These are phyloP conservation scores for Tricholoma saponaceum DNA, from an alignment of 768 basidiomycete genomes.

Conservation along the genomic window DNA sequence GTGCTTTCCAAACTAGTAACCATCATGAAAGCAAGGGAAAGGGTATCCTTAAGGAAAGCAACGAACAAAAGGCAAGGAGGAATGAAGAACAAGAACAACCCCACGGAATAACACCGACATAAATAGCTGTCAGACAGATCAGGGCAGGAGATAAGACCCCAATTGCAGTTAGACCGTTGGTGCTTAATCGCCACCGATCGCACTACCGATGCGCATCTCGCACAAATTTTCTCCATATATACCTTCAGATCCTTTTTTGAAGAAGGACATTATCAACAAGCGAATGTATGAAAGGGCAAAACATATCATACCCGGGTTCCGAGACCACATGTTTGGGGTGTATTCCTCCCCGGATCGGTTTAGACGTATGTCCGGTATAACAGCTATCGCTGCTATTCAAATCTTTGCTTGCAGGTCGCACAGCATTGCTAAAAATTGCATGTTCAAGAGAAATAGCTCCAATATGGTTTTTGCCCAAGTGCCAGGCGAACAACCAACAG, in stretches of 20 bases:
- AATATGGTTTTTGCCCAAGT: neutral
- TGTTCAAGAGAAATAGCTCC: neutral
- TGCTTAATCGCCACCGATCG: neutral
- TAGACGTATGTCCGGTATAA: neutral
- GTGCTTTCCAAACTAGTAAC: constrained; percentile 20
- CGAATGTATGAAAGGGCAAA: neutral
- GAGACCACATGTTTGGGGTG: neutral
- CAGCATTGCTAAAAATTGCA: neutral
- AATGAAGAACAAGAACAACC: constrained; percentile 3
- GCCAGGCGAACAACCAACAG: neutral
- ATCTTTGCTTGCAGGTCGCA: neutral
- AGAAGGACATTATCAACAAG: neutral
- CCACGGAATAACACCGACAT: constrained; percentile 2
- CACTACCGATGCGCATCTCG: neutral
- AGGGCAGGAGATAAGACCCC: neutral
- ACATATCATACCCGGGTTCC: neutral
- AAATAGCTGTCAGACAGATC: neutral
- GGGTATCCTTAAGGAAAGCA: neutral
- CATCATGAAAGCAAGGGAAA: constrained; percentile 10
- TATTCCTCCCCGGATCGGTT: neutral
- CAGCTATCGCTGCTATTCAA: neutral
- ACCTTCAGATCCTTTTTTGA: neutral
- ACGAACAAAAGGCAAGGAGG: neutral
- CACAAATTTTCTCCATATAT: neutral
- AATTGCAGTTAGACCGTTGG: neutral